Base-by-base conservation (phyloP, 495 filamentous ascomycete species). In the Neurospora sublineolata region DNA sequence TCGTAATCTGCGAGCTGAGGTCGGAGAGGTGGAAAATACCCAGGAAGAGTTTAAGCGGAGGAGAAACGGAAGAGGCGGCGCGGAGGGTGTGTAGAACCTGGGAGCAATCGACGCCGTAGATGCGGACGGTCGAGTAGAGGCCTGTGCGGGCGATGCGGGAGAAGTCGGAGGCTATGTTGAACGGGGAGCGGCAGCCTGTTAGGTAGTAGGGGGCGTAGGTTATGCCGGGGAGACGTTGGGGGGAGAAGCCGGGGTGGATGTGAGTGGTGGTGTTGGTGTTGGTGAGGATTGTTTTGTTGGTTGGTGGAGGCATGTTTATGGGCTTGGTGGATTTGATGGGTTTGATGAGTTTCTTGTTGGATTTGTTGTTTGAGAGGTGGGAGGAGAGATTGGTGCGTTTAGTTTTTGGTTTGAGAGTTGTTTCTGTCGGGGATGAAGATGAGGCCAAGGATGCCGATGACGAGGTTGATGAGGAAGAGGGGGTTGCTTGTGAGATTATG, bases 51-150 rank as follows among this genome's bases (percentile, higher is more conserved):
- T 89, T 88, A 73, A 91, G 85, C 37, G 84, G 84, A 0, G 52
- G 27, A 4, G 52, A 64, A 41, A 86, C 83, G 7, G 81, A 76
- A 36, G 86, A 85, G 3, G 87, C 90, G 3, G 89, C 89, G 8
- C 81, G 76, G 6, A 89, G 78, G 6, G 91, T 89, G 12, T 82
- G 86, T 2, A 81, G 73, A 14, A 92, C 84, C 76, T 93, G 90
- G 75, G 91, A 82, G 80, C 93, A 96, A 78, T 93, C 92, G 39
- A 87, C 86, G 41, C 93, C 93, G 78, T 97, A 97, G 75, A 94
- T 86, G 69, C 94, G 90, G 69, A 97, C 79, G 37, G 89, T 78
- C 14, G 84, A 78, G 80, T 89, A 92, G 8, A 77, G 76, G 5
- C 79, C 80, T 16, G 52, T 60, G 16, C 16, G 16, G 14, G 87